phyloP scores from a whole-genome alignment of 1,284 basidiomycete species.

The Cerioporus squamosus region DNA sequence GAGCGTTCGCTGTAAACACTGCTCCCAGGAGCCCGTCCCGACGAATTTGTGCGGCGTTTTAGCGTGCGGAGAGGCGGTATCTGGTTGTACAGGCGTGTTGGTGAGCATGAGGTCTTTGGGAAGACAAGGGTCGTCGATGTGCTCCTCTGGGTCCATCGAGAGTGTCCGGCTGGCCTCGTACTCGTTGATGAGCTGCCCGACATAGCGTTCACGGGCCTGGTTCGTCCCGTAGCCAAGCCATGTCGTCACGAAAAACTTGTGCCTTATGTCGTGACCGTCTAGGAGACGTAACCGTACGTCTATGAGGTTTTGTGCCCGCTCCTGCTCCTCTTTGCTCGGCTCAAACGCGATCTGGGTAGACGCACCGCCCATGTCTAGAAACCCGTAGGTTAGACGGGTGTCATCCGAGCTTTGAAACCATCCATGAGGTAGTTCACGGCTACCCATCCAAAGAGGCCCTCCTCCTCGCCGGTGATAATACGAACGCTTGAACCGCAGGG shows the following conservation, averaged over 20 bases:
- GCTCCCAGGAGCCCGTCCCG: constrained; percentile 92
- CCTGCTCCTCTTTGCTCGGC: constrained; percentile 60
- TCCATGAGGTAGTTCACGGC: constrained; percentile 99
- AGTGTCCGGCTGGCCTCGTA: constrained; percentile 48
- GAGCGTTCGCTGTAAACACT: constrained; percentile 77
- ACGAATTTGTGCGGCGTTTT: constrained; percentile 62
- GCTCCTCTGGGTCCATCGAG: constrained; percentile 35
- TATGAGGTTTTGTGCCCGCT: constrained; percentile 66
- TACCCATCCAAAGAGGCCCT: constrained; percentile 98
- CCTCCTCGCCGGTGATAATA: constrained; percentile 97
- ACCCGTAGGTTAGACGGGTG: constrained; percentile 88
- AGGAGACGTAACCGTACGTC: constrained; percentile 84
- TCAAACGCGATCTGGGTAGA: constrained; percentile 99
- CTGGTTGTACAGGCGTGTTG: constrained; percentile 53
- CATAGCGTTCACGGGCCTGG: constrained; percentile 91
- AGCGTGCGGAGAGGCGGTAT: constrained; percentile 45
- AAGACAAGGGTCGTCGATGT: constrained; percentile 88
- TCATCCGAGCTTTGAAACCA: constrained; percentile 76
- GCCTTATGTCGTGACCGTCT: constrained; percentile 85
- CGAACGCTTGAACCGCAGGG: constrained; percentile 90
- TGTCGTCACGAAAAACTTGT: constrained; percentile 96
- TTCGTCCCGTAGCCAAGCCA: constrained; percentile 99
- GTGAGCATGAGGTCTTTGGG: constrained; percentile 73
- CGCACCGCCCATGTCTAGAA: constrained; percentile 99
- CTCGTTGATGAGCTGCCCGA: constrained; percentile 65